These are phyloP conservation scores for sorghum (Sorghum bicolor) DNA, from an alignment of 176 grass and related monocot genomes.

Conservation along the genomic window DNA sequence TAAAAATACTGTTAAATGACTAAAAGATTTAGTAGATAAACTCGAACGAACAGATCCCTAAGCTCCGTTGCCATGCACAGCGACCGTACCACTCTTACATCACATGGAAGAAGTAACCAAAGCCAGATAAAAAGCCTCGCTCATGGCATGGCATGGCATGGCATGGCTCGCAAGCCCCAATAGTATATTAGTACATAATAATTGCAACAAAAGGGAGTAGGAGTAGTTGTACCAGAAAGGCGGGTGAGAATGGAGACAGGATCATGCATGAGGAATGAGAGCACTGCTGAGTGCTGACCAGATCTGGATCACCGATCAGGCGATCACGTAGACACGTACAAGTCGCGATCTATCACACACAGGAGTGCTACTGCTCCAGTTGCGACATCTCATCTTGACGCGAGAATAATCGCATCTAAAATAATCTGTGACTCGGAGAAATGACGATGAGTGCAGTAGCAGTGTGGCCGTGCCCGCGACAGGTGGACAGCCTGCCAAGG, in stretches of 20 bases:
- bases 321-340: not conserved
- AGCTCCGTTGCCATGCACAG: too few species aligned
- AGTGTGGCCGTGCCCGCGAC: not conserved
- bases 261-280: not conserved
- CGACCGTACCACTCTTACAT: too few species aligned
- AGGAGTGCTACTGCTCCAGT: not conserved
- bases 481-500: not conserved
- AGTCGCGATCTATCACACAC: not conserved
- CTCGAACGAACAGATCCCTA: too few species aligned
- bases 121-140: not conserved
- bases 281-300: not conserved
- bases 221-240: not conserved
- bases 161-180: not conserved
- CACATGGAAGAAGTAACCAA: not conserved
- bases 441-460: slow-evolving; percentile 3
- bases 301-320: slow-evolving; percentile 21
- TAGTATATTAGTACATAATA: not conserved
- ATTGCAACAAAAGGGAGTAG: not conserved
- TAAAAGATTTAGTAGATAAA: too few species aligned
- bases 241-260: not conserved
- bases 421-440: slow-evolving; percentile 35
- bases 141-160: not conserved
- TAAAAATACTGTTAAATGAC: too few species aligned
- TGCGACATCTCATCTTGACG: too few species aligned
- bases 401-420: not conserved